Evolutionary conservation across 495 filamentous ascomycete genomes (phyloP).

Genomic region (Podospora bellae-mahoneyi): DNA sequence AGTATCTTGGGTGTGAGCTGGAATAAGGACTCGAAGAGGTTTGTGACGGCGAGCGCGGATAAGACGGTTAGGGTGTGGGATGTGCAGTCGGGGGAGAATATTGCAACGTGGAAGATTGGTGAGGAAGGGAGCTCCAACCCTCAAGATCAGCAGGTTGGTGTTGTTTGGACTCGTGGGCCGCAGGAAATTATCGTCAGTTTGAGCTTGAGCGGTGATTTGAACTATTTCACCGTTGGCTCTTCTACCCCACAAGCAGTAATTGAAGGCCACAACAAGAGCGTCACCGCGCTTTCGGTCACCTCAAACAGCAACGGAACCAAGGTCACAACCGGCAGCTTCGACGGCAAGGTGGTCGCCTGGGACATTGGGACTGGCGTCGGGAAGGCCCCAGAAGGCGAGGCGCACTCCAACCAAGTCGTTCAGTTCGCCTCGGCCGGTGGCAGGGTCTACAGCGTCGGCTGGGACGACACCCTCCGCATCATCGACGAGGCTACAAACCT

Average conservation of each 20-base stretch:
- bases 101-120: constrained; percentile 84
- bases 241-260: constrained; percentile 66
- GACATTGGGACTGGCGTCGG: constrained; percentile 65
- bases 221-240: constrained; percentile 73
- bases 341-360: constrained; percentile 83
- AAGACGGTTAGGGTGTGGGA: constrained; percentile 91
- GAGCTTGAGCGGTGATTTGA: constrained; percentile 82
- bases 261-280: constrained; percentile 90
- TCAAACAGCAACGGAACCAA: constrained; percentile 51
- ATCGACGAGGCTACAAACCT: constrained; percentile 57
- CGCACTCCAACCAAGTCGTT: constrained; percentile 78
- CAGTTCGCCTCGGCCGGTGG: constrained; percentile 61
- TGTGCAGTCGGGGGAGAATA: constrained; percentile 68
- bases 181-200: constrained; percentile 88
- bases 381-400: constrained; percentile 67
- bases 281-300: constrained; percentile 66
- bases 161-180: constrained; percentile 81
- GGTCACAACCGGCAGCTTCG: constrained; percentile 85
- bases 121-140: constrained; percentile 71
- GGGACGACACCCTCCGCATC: constrained; percentile 90
- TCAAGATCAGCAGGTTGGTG: constrained; percentile 86
- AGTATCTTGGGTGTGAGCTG: constrained; percentile 91
- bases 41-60: constrained; percentile 90
- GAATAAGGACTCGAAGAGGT: constrained; percentile 80
- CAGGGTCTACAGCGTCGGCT: constrained; percentile 78